Percentiles rank a stretch among this genome's conserved stretches.
Evolutionary conservation across 768 basidiomycete species (phyloP).

Genomic region (Suillus tomentosus): DNA sequence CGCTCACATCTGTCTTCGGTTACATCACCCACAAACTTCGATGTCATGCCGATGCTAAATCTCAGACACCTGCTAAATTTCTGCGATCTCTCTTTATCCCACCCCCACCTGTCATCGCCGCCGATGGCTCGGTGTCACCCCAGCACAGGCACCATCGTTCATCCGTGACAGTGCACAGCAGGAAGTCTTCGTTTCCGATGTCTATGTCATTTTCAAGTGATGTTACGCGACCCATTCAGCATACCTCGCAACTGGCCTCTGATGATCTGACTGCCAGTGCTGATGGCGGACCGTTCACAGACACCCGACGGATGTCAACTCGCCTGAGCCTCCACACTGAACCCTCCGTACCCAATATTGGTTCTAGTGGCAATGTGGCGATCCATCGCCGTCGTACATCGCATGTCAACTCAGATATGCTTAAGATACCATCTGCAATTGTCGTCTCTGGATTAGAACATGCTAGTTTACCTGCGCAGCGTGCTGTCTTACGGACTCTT

Average conservation of each 20-base stretch:
- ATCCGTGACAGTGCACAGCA: constrained; percentile 28
- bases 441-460: constrained; percentile 75
- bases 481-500: constrained; percentile 55
- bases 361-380: constrained; percentile 10
- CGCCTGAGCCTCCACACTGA: constrained; percentile 20
- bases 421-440: constrained; percentile 55
- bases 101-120: constrained; percentile 21
- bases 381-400: constrained; percentile 18
- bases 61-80: constrained; percentile 28
- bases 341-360: constrained; percentile 17
- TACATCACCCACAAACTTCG: constrained; percentile 58
- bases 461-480: constrained; percentile 54
- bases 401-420: constrained; percentile 20
- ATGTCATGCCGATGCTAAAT: constrained; percentile 34
- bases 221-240: constrained; percentile 19
- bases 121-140: constrained; percentile 17
- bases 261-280: constrained; percentile 11
- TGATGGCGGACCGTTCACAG: constrained; percentile 10
- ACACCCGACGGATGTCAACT: constrained; percentile 9
- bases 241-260: constrained; percentile 18
- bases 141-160: constrained; percentile 21
- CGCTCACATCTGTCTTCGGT: constrained; percentile 60
- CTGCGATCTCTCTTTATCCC: constrained; percentile 42
- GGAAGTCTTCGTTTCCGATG: constrained; percentile 28
- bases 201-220: constrained; percentile 24